Evolutionary conservation across 495 filamentous ascomycete species (phyloP), one percentile per base, ranked within the genome.

Genomic region (Podospora pseudocomata): DNA sequence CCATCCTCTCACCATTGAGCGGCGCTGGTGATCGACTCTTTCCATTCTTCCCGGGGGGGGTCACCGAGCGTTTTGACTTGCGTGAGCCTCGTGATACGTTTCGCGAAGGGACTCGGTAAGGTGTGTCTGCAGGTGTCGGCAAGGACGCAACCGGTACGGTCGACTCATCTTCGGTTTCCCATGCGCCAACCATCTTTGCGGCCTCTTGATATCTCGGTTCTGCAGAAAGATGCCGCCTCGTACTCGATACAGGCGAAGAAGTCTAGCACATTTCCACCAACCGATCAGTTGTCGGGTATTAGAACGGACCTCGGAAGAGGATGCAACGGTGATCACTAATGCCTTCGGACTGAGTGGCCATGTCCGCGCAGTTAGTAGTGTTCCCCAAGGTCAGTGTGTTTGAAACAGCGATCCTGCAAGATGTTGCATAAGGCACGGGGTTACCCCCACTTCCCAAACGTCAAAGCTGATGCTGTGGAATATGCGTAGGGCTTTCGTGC

Each of bases 81-180:
- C 77, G 81, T 60, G 87, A 87, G 58, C 79, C 70, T 71, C 83
- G 79, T 28, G 88, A 86, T 9, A 88, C 86, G 34, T 86, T 87
- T 72, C 83, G 79, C 34, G 88, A 86, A 16, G 87, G 87, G 15
- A 85, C 85, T 70, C 88, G 82, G 69, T 87, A 90, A 6, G 89
- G 88, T 18, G 88, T 89, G 55, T 88, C 86, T 23, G 85, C 82
- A 20, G 91, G 90, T 59, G 88, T 87, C 34, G 92, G 89, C 39
- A 93, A 79, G 23, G 84, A 80, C 26, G 77, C 80, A 60, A 83
- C 78, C 71, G 81, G 78, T 68, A 71, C 76, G 66, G 72, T 79
- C 73, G 83, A 78, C 77, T 87, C 85, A 67, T 86, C 81, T 65
- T 86, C 85, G n/a, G 83, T 86, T 72, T 86, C 82, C 84, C 84